Conservation (phyloP, 495 filamentous ascomycete species). For the Penicillium angulare region DNA sequence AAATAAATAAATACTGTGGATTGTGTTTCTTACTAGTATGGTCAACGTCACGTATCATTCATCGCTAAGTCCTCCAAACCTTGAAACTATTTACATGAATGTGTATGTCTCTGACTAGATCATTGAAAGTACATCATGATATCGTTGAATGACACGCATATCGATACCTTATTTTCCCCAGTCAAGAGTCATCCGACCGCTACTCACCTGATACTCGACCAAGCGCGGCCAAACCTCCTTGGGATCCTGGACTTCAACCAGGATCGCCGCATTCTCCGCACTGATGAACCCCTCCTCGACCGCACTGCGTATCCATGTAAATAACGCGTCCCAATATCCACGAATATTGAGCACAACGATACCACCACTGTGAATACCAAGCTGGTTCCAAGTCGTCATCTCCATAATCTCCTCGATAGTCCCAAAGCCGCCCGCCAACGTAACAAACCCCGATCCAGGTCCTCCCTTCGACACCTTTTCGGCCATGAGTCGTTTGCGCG, state of each 20-base stretch:
- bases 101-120: too few relatives aligned
- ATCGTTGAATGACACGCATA: too few relatives aligned
- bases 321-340: constrained; percentile 85
- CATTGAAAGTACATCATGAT: too few relatives aligned
- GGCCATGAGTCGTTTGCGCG: constrained; percentile 90
- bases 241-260: constrained; percentile 71
- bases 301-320: constrained; percentile 77
- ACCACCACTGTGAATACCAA: constrained; percentile 84
- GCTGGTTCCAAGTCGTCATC: constrained; percentile 94
- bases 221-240: constrained; percentile 71
- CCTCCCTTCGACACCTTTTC: constrained; percentile 77
- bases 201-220: constrained; percentile 69
- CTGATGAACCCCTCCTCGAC: constrained; percentile 76
- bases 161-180: too few relatives aligned
- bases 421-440: constrained; percentile 88
- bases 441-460: constrained; percentile 82
- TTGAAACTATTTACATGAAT: too few relatives aligned
- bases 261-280: constrained; percentile 62
- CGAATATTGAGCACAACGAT: constrained; percentile 81
- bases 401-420: constrained; percentile 97
- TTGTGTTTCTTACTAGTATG: too few relatives aligned
- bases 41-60: too few relatives aligned
- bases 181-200: constrained; percentile 71
- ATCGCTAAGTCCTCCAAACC: too few relatives aligned
- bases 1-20: too few relatives aligned